A percentile compares a stretch with the other conserved stretches of the same genome.
Conservation (phyloP, 805 yeast species). For the Nakazawaea peltata region DNA sequence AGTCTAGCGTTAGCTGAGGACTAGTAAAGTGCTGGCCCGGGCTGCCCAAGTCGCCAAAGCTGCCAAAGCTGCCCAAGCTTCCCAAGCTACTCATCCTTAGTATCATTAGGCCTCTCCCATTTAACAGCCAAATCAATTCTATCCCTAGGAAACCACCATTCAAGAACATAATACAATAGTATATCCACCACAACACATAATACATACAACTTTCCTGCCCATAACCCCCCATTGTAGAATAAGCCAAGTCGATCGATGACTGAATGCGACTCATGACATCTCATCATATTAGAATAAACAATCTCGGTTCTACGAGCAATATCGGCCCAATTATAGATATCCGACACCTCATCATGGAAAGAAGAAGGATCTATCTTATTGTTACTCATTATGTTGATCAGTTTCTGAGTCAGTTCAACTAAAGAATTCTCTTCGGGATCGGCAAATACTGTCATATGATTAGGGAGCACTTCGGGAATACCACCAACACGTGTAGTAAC, state of each 20-base stretch:
- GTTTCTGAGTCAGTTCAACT: slow-evolving; percentile 63
- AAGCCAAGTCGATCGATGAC: slow-evolving; percentile 52
- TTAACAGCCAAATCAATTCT: slow-evolving; percentile 55
- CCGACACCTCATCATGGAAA: slow-evolving; percentile 70
- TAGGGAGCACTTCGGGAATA: slow-evolving; percentile 91
- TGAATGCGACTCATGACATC: slow-evolving; percentile 23
- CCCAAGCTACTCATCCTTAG: no score
- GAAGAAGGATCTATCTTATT: slow-evolving; percentile 58
- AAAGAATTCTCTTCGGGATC: slow-evolving; percentile 81
- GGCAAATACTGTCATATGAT: slow-evolving; percentile 88
- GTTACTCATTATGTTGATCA: slow-evolving; percentile 51
- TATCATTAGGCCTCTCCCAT: no score
- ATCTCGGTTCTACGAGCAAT: slow-evolving; percentile 80
- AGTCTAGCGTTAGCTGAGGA: no score
- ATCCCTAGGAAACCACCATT: slow-evolving; percentile 59
- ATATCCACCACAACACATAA: slow-evolving; percentile 78
- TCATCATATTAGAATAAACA: slow-evolving; percentile 53
- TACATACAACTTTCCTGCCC: slow-evolving; percentile 83
- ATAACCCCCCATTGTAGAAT: slow-evolving; percentile 63
- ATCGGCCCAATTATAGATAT: slow-evolving; percentile 89
- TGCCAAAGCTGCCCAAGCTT: no score
- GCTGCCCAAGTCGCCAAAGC: no score
- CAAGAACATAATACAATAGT: slow-evolving; percentile 53
- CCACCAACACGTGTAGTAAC: slow-evolving; percentile 98
- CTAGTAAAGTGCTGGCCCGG: no score